These are phyloP conservation scores for Neurospora sp. DNA, from an alignment of 495 filamentous ascomycete genomes.

Conservation along the genomic window DNA sequence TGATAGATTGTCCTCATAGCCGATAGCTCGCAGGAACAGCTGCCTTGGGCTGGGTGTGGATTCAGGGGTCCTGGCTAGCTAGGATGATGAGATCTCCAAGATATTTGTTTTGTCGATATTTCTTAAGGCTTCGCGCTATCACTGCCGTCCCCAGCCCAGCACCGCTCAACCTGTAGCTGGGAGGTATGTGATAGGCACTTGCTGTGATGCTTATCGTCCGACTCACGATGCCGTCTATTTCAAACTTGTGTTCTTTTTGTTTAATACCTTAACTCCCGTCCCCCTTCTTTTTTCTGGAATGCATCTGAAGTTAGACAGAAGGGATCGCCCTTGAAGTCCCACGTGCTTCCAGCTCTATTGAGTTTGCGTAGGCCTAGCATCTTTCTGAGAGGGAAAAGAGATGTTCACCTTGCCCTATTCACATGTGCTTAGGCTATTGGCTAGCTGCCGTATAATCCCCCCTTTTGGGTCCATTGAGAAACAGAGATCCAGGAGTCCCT, in stretches of 20 bases:
- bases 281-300: not conserved
- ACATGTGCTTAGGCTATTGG: not conserved
- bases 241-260: not conserved
- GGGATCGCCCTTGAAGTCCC: not conserved
- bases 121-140: not conserved
- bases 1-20: constrained; percentile 12
- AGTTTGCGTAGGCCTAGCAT: not conserved
- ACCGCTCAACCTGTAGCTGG: not conserved
- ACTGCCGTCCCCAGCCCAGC: not conserved
- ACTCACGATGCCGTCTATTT: not conserved
- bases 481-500: not conserved
- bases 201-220: not conserved
- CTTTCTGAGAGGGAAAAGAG: not conserved
- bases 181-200: not conserved
- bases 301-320: not conserved
- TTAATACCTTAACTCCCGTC: not conserved
- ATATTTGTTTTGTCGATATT: not conserved
- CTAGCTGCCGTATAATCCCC: not conserved
- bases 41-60: constrained; percentile 25
- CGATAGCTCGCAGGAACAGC: constrained; percentile 29
- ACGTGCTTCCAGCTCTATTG: not conserved
- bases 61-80: not conserved
- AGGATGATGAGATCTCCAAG: not conserved
- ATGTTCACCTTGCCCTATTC: not conserved
- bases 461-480: not conserved